These are phyloP conservation scores for Kokia cookei DNA, from an alignment of 441 rosid species.

Conservation along the genomic window DNA sequence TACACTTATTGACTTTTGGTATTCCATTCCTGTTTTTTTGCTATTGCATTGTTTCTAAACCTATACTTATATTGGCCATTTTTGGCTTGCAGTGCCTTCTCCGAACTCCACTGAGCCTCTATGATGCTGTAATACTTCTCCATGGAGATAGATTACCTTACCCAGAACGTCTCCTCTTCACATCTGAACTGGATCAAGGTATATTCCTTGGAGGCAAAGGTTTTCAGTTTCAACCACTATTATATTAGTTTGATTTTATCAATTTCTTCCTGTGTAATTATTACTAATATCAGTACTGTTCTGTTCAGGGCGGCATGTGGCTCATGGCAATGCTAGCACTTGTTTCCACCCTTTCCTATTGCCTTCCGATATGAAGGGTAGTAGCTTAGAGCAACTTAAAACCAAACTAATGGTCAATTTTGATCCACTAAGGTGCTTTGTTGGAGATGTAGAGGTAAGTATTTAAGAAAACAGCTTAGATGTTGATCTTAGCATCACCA, in stretches of 20 bases:
- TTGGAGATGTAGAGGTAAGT: slow-evolving; percentile 65
- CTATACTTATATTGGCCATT: neutral
- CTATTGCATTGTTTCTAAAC: neutral
- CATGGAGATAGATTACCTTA: slow-evolving; percentile 69
- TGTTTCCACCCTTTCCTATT: slow-evolving; percentile 52
- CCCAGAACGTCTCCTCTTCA: slow-evolving; percentile 75
- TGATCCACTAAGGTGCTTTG: slow-evolving; percentile 67
- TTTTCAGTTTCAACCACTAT: neutral
- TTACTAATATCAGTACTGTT: neutral
- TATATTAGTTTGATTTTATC: neutral
- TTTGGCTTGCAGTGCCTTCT: slow-evolving; percentile 63
- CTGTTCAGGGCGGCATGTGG: slow-evolving; percentile 64
- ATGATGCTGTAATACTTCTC: slow-evolving; percentile 83
- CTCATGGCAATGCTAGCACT: slow-evolving; percentile 60
- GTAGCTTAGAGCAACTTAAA: slow-evolving; percentile 45
- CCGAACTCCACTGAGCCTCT: slow-evolving; percentile 84
- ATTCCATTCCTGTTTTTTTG: neutral
- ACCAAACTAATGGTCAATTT: slow-evolving; percentile 62
- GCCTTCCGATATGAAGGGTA: slow-evolving; percentile 51
- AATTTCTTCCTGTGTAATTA: neutral
- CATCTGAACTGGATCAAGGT: slow-evolving; percentile 71
- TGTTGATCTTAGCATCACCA: neutral
- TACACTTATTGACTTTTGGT: neutral
- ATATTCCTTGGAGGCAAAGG: neutral
- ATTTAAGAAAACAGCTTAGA: neutral